These are phyloP conservation scores for Colletotrichum echinochloae DNA, from an alignment of 2,329 filamentous ascomycete genomes.

Conservation along the genomic window DNA sequence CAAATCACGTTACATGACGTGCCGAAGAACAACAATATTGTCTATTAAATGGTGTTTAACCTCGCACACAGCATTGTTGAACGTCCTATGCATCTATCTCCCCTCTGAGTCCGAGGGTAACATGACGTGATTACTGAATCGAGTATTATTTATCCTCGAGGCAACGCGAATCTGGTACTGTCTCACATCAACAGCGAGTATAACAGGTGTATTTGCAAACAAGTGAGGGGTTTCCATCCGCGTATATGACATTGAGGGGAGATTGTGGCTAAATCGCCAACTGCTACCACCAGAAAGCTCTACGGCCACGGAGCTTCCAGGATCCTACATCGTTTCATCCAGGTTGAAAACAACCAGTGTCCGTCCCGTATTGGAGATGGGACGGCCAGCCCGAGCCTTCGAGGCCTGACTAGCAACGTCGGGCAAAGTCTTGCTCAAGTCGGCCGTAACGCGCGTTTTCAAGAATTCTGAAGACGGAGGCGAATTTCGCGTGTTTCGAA, in stretches of 20 bases:
- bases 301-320: background rate
- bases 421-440: background rate
- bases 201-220: background rate
- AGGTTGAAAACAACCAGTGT: accelerated
- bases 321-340: too few relatives aligned
- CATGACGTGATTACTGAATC: background rate
- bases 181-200: background rate
- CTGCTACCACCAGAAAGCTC: background rate
- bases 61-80: too few relatives aligned
- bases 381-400: background rate
- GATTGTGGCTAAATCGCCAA: background rate
- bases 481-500: background rate
- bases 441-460: background rate
- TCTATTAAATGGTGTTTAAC: background rate
- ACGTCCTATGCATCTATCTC: too few relatives aligned
- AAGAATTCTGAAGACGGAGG: background rate
- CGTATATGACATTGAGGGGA: background rate
- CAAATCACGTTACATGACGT: background rate
- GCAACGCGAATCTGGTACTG: background rate
- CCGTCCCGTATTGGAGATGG: background rate
- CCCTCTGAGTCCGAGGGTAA: background rate
- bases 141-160: background rate
- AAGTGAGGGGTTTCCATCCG: background rate
- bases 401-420: background rate
- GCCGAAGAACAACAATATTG: background rate